Evolutionary conservation across 2,329 filamentous ascomycete species (phyloP).

Genomic region (Alternaria sp.): DNA sequence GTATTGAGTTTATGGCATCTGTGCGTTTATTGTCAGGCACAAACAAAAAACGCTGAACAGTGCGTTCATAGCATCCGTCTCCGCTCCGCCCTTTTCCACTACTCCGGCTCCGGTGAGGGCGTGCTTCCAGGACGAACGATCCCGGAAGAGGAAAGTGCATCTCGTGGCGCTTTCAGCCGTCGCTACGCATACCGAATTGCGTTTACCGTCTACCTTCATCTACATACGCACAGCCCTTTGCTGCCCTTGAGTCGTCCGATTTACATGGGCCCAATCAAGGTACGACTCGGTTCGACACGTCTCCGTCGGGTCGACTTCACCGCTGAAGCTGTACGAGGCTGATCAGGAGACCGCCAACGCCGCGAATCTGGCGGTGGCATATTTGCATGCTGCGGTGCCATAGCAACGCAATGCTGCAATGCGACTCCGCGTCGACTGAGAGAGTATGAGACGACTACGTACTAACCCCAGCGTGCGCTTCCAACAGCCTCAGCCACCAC

Average conservation of each 20-base stretch:
- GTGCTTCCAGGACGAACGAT: constrained; percentile 17
- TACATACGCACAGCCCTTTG: constrained; percentile 29
- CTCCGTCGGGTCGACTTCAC: constrained; percentile 21
- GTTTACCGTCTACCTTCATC: constrained; percentile 8
- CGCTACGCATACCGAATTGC: constrained; percentile 21
- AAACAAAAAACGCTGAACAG: constrained; percentile 7
- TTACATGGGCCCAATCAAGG: constrained; percentile 13
- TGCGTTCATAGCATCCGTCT: constrained; percentile 13
- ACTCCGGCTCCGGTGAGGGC: constrained; percentile 5
- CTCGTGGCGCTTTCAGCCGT: constrained; percentile 20
- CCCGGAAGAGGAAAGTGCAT: constrained; percentile 14
- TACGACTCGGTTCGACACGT: constrained; percentile 19
- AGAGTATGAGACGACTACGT: constrained; percentile 16
- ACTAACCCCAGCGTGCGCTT: neutral
- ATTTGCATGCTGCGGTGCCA: constrained; percentile 14
- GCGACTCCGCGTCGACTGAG: constrained; percentile 5
- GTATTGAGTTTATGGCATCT: neutral
- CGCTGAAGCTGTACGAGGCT: constrained; percentile 27
- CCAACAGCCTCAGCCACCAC: constrained; percentile 7
- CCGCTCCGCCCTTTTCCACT: constrained; percentile 16
- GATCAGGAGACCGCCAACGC: constrained; percentile 5
- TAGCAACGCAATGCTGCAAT: constrained; percentile 20
- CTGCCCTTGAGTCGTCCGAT: constrained; percentile 12
- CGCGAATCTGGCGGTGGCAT: constrained; percentile 2
- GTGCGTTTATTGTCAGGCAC: constrained; percentile 5